Conservation (phyloP, 345 rosid genomes). For the Limnanthes douglasii region DNA sequence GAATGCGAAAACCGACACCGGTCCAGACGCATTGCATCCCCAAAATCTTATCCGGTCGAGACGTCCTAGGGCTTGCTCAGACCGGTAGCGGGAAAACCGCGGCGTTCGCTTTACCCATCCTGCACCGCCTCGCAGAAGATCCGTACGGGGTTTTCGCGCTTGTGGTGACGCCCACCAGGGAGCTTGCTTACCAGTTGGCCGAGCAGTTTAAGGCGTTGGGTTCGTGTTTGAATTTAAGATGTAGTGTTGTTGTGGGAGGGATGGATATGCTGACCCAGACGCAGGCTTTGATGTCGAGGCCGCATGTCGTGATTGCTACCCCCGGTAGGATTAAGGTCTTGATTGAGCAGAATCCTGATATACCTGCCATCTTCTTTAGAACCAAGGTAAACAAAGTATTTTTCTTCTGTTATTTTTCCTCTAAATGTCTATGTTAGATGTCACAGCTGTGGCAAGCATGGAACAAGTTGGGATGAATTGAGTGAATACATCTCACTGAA, state of each 20-base stretch:
- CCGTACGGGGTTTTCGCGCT: constrained; percentile 74
- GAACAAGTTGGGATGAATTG: too few relatives aligned
- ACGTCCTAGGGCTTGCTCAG: constrained; percentile 81
- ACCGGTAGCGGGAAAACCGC: constrained; percentile 96
- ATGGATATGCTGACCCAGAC: constrained; percentile 82
- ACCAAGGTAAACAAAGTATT: constrained; percentile 38
- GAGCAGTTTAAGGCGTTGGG: constrained; percentile 92
- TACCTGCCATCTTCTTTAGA: constrained; percentile 58
- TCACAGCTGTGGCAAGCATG: too few relatives aligned
- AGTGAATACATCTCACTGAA: too few relatives aligned
- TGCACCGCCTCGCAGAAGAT: constrained; percentile 63
- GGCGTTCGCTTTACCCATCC: constrained; percentile 87
- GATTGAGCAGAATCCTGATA: constrained; percentile 66
- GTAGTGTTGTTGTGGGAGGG: constrained; percentile 82
- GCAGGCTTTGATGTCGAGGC: constrained; percentile 40
- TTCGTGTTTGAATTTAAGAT: constrained; percentile 66
- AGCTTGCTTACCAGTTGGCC: constrained; percentile 84
- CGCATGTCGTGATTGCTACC: constrained; percentile 80
- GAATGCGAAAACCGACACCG: constrained; percentile 66
- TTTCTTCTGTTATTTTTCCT: not conserved
- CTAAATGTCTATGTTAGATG: too few relatives aligned
- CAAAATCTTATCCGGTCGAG: constrained; percentile 48
- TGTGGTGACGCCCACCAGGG: constrained; percentile 90
- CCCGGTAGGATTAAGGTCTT: constrained; percentile 87
- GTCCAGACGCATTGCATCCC: constrained; percentile 87